phyloP scores from a whole-genome alignment of 2,329 filamentous ascomycete genomes.

The Clonostachys solani region DNA sequence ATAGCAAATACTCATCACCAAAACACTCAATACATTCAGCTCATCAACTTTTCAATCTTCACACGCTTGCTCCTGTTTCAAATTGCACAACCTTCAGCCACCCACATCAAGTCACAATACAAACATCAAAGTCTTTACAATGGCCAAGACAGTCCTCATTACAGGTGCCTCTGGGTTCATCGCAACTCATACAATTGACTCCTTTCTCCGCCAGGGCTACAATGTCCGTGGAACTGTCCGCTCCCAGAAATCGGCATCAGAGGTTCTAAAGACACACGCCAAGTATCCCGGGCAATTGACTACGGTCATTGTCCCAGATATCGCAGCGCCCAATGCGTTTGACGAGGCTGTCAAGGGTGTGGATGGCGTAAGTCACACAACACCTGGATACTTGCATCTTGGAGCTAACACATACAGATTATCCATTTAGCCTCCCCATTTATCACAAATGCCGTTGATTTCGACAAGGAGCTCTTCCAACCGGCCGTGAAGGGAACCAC shows the following conservation, averaged over 20 bases:
- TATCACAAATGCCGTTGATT: conserved; percentile 33
- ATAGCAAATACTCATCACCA: no score
- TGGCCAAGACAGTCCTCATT: background rate
- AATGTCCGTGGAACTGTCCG: conserved; percentile 22
- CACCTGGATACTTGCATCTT: conserved; percentile 21
- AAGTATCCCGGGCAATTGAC: conserved; percentile 27
- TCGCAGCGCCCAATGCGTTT: conserved; percentile 28
- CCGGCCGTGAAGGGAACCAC: conserved; percentile 40
- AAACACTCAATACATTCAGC: no score
- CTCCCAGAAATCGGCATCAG: conserved; percentile 17
- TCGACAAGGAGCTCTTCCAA: conserved; percentile 36
- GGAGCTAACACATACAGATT: background rate
- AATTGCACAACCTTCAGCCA: no score
- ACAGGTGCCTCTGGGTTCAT: conserved; percentile 10
- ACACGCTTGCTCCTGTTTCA: no score
- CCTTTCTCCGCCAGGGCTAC: conserved; percentile 17
- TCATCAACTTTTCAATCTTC: no score
- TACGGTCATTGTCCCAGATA: conserved; percentile 35
- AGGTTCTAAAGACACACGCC: conserved; percentile 27
- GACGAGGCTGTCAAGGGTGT: conserved; percentile 29
- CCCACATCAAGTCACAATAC: no score
- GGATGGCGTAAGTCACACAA: conserved; percentile 38
- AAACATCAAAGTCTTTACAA: background rate
- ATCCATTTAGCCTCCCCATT: conserved; percentile 25
- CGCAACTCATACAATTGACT: conserved; percentile 26